phyloP scores from a whole-genome alignment of 441 rosid species.

The Adansonia rubrostipa region DNA sequence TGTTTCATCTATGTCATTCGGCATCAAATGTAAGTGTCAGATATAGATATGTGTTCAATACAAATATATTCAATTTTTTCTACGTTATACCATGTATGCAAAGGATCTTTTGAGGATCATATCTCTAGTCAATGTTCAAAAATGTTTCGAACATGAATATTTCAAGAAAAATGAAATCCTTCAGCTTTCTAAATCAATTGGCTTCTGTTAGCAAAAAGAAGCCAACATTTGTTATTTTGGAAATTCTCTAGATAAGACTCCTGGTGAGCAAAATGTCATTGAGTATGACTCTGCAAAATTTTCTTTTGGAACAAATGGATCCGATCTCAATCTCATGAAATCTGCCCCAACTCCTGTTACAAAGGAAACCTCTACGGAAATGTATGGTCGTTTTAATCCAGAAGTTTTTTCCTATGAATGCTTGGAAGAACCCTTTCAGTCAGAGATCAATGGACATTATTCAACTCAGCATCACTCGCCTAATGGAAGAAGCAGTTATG shows the following conservation, averaged over 20 bases:
- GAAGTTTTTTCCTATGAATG: conserved; percentile 17
- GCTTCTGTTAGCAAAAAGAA: conserved; percentile 5
- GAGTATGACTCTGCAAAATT: conserved; percentile 6
- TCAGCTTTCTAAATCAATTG: neutral
- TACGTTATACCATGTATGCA: too few species aligned
- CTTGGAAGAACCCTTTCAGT: conserved; percentile 15
- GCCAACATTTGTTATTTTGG: neutral
- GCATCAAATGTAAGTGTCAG: too few species aligned
- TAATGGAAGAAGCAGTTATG: neutral
- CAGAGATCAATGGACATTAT: conserved; percentile 16
- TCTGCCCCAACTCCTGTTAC: conserved; percentile 3
- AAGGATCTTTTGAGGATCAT: too few species aligned
- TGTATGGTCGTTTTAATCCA: conserved; percentile 8
- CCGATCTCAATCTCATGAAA: neutral
- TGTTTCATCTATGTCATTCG: too few species aligned
- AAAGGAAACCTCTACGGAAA: conserved; percentile 22
- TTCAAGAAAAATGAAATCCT: too few species aligned
- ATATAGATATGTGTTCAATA: too few species aligned
- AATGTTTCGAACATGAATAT: too few species aligned
- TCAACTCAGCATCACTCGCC: conserved; percentile 3
- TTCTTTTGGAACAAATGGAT: conserved; percentile 24
- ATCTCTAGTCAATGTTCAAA: too few species aligned
- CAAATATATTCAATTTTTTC: too few species aligned
- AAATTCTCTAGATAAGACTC: conserved; percentile 27
- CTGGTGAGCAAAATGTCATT: conserved; percentile 16